A percentile compares a stretch with the other conserved stretches of the same genome.
Conservation (phyloP, 805 yeast genomes). For the Wickerhamomyces chaumierensis region DNA sequence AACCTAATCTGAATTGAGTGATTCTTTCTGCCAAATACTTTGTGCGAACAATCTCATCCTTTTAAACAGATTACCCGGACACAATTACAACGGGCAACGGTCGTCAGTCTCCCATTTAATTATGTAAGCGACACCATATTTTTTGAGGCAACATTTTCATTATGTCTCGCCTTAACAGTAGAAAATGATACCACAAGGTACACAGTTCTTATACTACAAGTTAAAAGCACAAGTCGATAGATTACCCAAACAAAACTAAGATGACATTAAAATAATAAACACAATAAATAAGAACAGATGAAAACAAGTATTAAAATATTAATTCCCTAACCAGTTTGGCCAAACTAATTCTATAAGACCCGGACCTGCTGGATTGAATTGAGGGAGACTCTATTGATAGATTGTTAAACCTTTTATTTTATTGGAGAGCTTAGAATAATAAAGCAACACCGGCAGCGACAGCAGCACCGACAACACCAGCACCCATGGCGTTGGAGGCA, state of each 20-base stretch:
- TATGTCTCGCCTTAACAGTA: no score
- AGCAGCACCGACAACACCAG: constrained; percentile 73
- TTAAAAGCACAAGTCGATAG: not conserved
- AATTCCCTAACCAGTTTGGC: not conserved
- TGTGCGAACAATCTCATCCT: no score
- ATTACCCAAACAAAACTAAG: not conserved
- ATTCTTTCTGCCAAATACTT: no score
- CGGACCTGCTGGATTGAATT: not conserved
- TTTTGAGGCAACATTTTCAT: no score
- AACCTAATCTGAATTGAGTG: no score
- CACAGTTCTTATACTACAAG: not conserved
- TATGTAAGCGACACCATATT: no score
- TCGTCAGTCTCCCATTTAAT: no score
- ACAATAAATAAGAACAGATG: not conserved
- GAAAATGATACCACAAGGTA: no score
- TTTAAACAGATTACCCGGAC: no score
- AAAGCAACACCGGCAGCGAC: constrained; percentile 71
- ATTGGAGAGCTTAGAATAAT: constrained; percentile 25
- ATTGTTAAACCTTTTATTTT: not conserved
- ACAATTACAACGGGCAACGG: no score
- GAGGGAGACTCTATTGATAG: not conserved
- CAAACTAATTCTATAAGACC: not conserved
- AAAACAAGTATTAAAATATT: not conserved
- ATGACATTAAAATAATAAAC: not conserved
- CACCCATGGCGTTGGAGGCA: constrained; percentile 45